Conservation (phyloP, 2,329 filamentous ascomycete genomes). For the Cladosporium sp. region DNA sequence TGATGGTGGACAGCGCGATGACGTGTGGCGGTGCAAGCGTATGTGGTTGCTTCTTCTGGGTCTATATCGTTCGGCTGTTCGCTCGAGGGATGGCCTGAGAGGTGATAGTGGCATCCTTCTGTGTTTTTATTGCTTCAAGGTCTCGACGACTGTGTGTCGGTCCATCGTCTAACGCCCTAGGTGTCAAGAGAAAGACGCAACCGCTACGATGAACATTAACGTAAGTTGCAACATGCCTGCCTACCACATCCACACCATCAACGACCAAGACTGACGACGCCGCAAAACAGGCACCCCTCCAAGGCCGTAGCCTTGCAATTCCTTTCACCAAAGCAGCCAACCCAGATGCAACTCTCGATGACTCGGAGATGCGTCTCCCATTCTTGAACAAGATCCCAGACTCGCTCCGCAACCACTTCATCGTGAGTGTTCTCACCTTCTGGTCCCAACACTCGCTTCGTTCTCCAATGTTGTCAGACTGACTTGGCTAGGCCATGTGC, state of each 20-base stretch:
- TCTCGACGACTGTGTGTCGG: no score
- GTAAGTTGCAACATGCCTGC: constrained; percentile 4
- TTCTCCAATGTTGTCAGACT: neutral
- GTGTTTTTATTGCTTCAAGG: no score
- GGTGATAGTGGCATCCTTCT: no score
- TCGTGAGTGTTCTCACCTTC: constrained; percentile 12
- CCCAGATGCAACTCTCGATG: constrained; percentile 16
- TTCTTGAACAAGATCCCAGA: constrained; percentile 24
- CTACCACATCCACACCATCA: no score
- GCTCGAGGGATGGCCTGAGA: no score
- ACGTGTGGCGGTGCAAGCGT: no score
- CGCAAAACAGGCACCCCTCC: constrained; percentile 13
- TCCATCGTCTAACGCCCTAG: no score
- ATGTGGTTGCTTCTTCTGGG: no score
- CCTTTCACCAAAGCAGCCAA: constrained; percentile 31
- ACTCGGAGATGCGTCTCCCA: constrained; percentile 25
- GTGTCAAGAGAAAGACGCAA: neutral
- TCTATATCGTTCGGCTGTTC: no score
- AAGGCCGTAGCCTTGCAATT: constrained; percentile 25
- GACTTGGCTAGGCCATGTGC: constrained; percentile 15
- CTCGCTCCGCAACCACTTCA: constrained; percentile 27
- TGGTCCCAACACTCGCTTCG: no score
- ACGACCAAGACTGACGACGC: neutral
- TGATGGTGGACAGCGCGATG: no score
- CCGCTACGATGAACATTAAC: constrained; percentile 24